Evolutionary conservation across 2,329 filamentous ascomycete species (phyloP), one percentile per base, ranked within the genome.

Genomic region (Arthroderma sp.): DNA sequence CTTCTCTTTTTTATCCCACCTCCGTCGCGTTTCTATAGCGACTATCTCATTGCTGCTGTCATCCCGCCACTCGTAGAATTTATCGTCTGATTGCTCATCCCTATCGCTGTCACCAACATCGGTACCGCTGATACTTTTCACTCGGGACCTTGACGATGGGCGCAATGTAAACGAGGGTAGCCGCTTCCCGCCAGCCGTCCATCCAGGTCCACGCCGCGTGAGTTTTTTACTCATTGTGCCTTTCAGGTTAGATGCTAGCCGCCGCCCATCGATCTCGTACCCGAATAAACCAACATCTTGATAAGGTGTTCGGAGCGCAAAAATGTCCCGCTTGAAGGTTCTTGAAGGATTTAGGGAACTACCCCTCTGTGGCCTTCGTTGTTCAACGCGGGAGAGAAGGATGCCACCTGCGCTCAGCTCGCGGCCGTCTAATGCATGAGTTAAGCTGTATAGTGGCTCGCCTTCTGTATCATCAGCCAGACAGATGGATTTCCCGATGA

Each of bases 41-140:
- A 52, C 45, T 5, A 48, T 31, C 4, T 43, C 40, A 22, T 47
- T 45, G 4, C 33, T 45, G 5, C 33, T 42, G 6, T 38, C 38
- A 15, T 49, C 44, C n/a, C 48, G 44, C 50, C 50, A 52, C 48
- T 52, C 48, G 39, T 51, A 52, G 9, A 40, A 42, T 29, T 29
- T 29, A 4, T 39, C 33, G 6, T 44, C 41, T 15, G 30, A 33
- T 36, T 30, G 30, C 30, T 46, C 28, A 22, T 34, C 41, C 8
- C 8, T 28, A 28, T 39, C 37, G n/a, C n/a, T 9, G 10, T 11
- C n/a, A 39, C 37, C 8, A 5, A 32, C 37, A 8, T 22, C 9
- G 36, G 22, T 30, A 28, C 27, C 32, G 30, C 37, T 43, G 4
- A 30, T 32, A 7, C 40, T 42, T 32, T 33, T 32, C 28, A 42